Evolutionary conservation across 179 eudicot genomes (phyloP), one percentile per base, ranked within the genome.

Genomic region (Nepenthes alata): DNA sequence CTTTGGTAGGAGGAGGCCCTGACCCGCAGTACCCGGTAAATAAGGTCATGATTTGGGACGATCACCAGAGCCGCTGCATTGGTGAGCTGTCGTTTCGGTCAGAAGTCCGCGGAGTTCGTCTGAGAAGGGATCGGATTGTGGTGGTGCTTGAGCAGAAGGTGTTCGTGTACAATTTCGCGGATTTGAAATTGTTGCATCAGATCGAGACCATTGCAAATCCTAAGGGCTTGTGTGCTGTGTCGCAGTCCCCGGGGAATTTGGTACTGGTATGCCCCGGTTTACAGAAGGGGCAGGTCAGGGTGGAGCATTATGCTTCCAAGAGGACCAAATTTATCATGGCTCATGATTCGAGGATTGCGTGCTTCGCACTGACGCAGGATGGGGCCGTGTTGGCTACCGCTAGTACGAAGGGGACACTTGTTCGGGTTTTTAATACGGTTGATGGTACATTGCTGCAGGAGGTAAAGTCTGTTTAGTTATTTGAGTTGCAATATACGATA

Each of bases 41-140:
- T 56, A 88, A 88, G 75, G 96, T 88, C 11, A 85, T 88, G 93
- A 88, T 88, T 38, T 88, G 96, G 96, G 93, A 88, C 50, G 96
- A 88, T 68, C 89, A 83, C 39, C 81, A 85, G 52, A 76, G 85
- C 53, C 67, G 90, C 34, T 85, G 93, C 66, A 84, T 85, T 13
- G 95, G 87, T 6, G 95, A 87, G 47, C 50, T 85, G 11, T 81
- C 91, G 4, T 87, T 87, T 58, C 69, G 95, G 78, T 81, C 85
- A 0, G 84, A 85, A 66, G 96, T 85, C 35, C 82, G 86, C 2
- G 86, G 83, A 13, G 86, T 83, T 55, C 71, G 87, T 41, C 77
- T 88, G 6, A 68, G 89, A 6, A 81, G 89, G 59, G 91, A 88
- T 60, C 70, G 87, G 25, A 85, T 88, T 9, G 72, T 85, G 59